phyloP scores from a whole-genome alignment of 306 rosid genomes.

The Geum urbanum region DNA sequence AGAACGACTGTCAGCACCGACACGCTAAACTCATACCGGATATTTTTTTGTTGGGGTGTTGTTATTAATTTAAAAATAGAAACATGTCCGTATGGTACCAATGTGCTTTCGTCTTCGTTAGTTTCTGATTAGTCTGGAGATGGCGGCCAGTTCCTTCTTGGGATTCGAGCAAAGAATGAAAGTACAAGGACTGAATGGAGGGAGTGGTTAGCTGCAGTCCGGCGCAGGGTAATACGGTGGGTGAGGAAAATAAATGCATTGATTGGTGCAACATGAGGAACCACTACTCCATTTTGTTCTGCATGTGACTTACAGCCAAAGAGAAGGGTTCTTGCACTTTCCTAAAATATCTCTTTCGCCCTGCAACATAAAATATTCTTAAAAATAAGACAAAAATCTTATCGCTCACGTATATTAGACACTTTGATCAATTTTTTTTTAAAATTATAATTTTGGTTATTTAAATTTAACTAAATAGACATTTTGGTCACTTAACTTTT shows the following conservation, averaged over 20 bases:
- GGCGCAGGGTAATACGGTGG: constrained; percentile 10
- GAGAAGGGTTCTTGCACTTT: background rate
- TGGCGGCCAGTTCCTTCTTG: background rate
- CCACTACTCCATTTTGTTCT: constrained; percentile 1
- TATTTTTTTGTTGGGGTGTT: background rate
- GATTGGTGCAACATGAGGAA: constrained; percentile 23
- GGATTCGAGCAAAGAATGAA: background rate
- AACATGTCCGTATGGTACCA: background rate
- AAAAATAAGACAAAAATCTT: too few relatives aligned
- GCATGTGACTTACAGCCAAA: constrained; percentile 36
- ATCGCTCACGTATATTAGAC: too few relatives aligned
- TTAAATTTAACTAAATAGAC: too few relatives aligned
- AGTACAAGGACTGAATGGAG: background rate
- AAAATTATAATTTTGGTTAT: too few relatives aligned
- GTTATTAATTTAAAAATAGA: background rate
- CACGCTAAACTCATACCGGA: constrained; percentile 52
- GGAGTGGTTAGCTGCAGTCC: background rate
- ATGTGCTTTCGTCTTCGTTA: constrained; percentile 14
- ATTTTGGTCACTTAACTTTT: too few relatives aligned
- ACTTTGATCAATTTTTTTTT: too few relatives aligned
- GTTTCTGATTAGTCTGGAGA: background rate
- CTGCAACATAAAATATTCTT: too few relatives aligned
- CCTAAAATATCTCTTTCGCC: too few relatives aligned
- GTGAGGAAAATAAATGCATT: background rate
- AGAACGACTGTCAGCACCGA: constrained; percentile 62